Percentiles rank a stretch among this genome's conserved stretches.
Evolutionary conservation across 331 rosid genomes (phyloP).

Genomic region (Malus hybrid): DNA sequence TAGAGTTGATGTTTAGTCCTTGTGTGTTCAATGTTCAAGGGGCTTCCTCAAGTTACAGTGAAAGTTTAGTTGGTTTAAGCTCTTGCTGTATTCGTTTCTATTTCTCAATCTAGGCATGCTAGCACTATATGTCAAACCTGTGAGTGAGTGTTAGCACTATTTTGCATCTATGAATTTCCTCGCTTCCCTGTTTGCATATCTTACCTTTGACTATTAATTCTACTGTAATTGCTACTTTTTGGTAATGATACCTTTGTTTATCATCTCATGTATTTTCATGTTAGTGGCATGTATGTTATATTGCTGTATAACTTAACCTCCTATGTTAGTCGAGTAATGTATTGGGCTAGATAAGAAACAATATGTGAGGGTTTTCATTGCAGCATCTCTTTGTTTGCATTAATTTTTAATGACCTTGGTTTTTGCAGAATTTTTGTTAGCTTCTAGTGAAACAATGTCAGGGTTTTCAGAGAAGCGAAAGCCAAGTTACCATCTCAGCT

Average conservation of each 20-base stretch:
- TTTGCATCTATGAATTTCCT: neutral
- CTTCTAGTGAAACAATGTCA: too few relatives aligned
- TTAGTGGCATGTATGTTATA: neutral
- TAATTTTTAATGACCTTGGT: too few relatives aligned
- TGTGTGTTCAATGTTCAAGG: neutral
- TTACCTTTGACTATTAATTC: neutral
- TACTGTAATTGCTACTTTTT: neutral
- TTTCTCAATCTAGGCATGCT: neutral
- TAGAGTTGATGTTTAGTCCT: neutral
- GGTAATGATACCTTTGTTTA: neutral
- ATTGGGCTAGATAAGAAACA: too few relatives aligned
- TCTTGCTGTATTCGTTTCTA: neutral
- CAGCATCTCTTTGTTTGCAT: too few relatives aligned
- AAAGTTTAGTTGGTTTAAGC: neutral
- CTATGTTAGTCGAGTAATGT: neutral
- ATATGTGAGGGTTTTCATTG: too few relatives aligned
- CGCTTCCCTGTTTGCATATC: neutral
- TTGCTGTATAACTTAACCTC: neutral
- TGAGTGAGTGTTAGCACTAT: neutral
- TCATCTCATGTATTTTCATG: neutral
- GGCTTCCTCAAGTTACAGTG: neutral
- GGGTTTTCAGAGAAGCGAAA: too few relatives aligned
- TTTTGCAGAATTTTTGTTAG: too few relatives aligned
- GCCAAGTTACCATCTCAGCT: too few relatives aligned
- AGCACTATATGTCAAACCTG: neutral